Evolutionary conservation across 495 filamentous ascomycete genomes (phyloP).

Genomic region (Xylaria bambusicola): DNA sequence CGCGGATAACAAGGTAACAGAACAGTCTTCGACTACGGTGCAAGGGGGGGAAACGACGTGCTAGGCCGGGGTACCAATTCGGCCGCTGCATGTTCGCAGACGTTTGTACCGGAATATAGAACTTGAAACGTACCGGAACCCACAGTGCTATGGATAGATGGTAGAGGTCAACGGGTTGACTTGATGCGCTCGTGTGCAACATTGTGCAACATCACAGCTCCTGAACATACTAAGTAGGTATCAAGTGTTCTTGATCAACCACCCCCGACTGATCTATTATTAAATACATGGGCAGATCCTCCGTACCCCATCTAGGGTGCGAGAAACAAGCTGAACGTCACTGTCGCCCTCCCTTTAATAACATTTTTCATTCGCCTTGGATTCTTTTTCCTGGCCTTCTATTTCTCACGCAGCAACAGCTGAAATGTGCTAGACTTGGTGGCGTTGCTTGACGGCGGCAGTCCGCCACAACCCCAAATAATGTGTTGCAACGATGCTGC

Average conservation of each 20-base stretch:
- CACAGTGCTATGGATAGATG: slow-evolving; percentile 16
- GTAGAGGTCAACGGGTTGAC: not conserved
- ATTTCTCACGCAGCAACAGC: slow-evolving; percentile 6
- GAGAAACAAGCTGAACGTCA: slow-evolving; percentile 4
- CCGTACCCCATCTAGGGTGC: no score
- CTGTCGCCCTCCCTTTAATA: not conserved
- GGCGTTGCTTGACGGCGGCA: slow-evolving; percentile 3
- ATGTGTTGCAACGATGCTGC: slow-evolving; percentile 6
- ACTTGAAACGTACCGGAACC: slow-evolving; percentile 17
- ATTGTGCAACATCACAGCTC: slow-evolving; percentile 16
- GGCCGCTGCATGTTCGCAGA: slow-evolving; percentile 12
- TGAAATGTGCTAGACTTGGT: slow-evolving; percentile 13
- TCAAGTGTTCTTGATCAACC: slow-evolving; percentile 12
- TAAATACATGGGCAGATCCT: not conserved
- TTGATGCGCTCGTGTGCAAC: not conserved
- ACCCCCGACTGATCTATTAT: slow-evolving; percentile 13
- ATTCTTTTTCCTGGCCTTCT: not conserved
- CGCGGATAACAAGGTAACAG: not conserved
- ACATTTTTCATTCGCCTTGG: not conserved
- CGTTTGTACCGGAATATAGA: slow-evolving; percentile 10
- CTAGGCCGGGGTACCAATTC: slow-evolving; percentile 12
- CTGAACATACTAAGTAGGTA: slow-evolving; percentile 7
- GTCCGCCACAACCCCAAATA: slow-evolving; percentile 10
- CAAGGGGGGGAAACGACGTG: slow-evolving; percentile 1
- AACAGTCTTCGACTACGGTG: not conserved